These are phyloP conservation scores for Cucurbita moschata DNA, from an alignment of 306 rosid genomes.

Conservation along the genomic window DNA sequence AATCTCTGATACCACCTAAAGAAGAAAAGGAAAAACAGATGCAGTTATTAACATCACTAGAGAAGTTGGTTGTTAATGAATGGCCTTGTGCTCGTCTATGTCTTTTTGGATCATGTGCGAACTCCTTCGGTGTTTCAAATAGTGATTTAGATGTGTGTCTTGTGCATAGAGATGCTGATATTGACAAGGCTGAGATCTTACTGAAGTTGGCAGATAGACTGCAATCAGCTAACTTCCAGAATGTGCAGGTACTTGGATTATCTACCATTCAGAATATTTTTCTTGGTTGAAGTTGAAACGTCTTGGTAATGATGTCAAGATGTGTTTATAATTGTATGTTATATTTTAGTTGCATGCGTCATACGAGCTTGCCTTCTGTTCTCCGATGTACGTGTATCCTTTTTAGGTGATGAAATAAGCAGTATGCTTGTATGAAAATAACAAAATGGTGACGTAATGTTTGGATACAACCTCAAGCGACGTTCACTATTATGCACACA, in stretches of 20 bases:
- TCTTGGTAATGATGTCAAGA: neutral
- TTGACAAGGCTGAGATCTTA: constrained; percentile 66
- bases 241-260: constrained; percentile 65
- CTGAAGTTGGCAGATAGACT: constrained; percentile 71
- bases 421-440: neutral
- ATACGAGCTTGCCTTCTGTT: neutral
- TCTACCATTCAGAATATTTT: constrained; percentile 2
- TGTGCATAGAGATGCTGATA: constrained; percentile 49
- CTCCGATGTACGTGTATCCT: neutral
- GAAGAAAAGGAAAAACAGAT: constrained; percentile 80
- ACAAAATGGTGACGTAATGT: neutral
- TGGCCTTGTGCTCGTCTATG: constrained; percentile 75
- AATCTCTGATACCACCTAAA: constrained; percentile 62
- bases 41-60: constrained; percentile 46
- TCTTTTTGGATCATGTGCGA: constrained; percentile 93
- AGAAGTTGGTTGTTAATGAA: constrained; percentile 52
- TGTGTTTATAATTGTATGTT: neutral
- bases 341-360: neutral
- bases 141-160: constrained; percentile 94
- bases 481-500: neutral
- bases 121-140: constrained; percentile 82
- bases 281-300: neutral
- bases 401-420: neutral
- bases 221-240: constrained; percentile 67
- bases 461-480: neutral